Conservation (phyloP, 495 filamentous ascomycete species). For the Tuber melanosporum region DNA sequence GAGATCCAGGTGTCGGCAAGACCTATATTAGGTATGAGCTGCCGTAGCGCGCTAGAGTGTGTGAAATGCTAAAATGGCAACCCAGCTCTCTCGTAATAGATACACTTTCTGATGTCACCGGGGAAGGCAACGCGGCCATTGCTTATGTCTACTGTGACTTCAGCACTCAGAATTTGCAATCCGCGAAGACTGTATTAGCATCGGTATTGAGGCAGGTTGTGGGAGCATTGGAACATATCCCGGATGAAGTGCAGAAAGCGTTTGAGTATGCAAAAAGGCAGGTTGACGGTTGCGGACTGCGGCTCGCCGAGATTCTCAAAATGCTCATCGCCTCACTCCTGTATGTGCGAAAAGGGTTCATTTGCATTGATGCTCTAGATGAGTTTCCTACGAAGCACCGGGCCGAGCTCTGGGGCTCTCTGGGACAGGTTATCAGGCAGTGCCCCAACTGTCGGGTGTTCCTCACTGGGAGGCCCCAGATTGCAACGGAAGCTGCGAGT, state of each 20-base stretch:
- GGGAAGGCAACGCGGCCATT: not conserved
- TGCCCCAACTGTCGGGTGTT: not conserved
- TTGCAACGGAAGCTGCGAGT: not conserved
- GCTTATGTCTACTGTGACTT: no score
- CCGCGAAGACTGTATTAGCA: no score
- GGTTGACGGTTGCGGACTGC: not conserved
- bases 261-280: not conserved
- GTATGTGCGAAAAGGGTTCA: not conserved
- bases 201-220: no score
- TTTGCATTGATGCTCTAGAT: not conserved
- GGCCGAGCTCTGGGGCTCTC: not conserved
- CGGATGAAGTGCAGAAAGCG: not conserved
- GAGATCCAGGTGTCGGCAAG: not conserved
- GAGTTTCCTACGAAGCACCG: not conserved
- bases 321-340: not conserved
- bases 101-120: not conserved
- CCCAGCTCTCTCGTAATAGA: not conserved
- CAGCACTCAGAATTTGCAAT: no score
- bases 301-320: not conserved
- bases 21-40: not conserved
- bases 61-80: not conserved
- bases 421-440: not conserved
- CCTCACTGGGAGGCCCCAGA: not conserved
- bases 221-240: not conserved
- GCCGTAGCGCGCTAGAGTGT: not conserved